A percentile compares a stretch with the other conserved stretches of the same genome.
These are phyloP conservation scores for Durio zibethinus DNA, from an alignment of 345 rosid species.

Conservation along the genomic window DNA sequence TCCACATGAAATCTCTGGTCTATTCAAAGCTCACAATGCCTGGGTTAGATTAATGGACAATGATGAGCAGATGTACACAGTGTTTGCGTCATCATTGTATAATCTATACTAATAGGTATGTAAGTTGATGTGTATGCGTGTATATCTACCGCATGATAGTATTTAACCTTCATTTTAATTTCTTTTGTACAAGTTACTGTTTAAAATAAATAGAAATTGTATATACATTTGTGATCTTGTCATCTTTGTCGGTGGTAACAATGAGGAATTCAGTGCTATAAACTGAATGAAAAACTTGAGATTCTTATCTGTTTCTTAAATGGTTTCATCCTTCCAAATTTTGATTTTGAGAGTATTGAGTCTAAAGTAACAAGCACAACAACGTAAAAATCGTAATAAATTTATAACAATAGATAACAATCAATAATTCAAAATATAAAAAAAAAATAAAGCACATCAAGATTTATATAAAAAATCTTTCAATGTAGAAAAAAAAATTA, in stretches of 20 bases:
- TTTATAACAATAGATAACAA: too few relatives aligned
- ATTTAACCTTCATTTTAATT: neutral
- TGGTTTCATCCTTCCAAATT: too few relatives aligned
- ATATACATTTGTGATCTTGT: neutral
- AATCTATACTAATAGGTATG: neutral
- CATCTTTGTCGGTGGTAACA: neutral
- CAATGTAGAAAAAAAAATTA: too few relatives aligned
- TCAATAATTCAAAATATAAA: too few relatives aligned
- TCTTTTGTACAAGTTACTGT: too few relatives aligned
- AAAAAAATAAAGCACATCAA: too few relatives aligned
- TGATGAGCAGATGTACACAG: neutral
- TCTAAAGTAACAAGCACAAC: too few relatives aligned
- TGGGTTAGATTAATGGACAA: neutral
- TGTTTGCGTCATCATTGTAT: too few relatives aligned
- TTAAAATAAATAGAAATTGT: neutral
- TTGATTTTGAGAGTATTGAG: too few relatives aligned
- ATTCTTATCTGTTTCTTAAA: neutral
- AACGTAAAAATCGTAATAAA: too few relatives aligned
- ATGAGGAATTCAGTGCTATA: neutral
- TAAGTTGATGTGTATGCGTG: neutral
- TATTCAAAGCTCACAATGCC: slow-evolving; percentile 10
- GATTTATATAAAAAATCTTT: too few relatives aligned
- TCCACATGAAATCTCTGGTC: slow-evolving; percentile 32
- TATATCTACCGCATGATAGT: neutral
- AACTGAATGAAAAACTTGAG: neutral